Conservation (phyloP, 257 asterid genomes). For the Capsicum chinense region DNA sequence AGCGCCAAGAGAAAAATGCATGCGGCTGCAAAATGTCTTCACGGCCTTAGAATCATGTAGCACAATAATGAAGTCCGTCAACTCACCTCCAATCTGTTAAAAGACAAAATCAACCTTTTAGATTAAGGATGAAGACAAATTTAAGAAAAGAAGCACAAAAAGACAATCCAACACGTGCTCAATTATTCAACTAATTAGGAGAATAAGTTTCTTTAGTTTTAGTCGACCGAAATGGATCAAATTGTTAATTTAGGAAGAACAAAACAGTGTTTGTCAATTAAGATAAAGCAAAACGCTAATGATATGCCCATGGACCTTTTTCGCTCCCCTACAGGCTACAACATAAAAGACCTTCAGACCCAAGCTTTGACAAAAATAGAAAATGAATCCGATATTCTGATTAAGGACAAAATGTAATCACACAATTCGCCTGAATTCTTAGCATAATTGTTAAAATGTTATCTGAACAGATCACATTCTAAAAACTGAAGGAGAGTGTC, state of each 20-base stretch:
- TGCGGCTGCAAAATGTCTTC: conserved; percentile 93
- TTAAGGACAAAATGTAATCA: not conserved
- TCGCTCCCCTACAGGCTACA: not conserved
- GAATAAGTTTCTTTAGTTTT: not conserved
- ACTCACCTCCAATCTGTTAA: conserved; percentile 88
- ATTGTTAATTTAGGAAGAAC: conserved; percentile 11
- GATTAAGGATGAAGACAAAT: conserved; percentile 26
- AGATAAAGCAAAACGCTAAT: not conserved
- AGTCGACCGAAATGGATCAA: not conserved
- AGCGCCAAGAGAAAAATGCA: conserved; percentile 99
- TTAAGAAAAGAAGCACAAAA: not conserved
- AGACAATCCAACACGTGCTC: conserved; percentile 1
- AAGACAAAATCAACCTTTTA: not conserved
- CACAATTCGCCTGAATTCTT: not conserved
- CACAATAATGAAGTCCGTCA: conserved; percentile 94
- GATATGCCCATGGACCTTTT: not conserved
- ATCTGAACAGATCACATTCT: conserved; percentile 3
- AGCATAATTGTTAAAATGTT: too few species aligned
- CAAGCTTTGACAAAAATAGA: conserved; percentile 14
- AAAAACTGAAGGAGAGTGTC: not conserved
- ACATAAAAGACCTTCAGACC: not conserved
- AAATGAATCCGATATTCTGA: not conserved
- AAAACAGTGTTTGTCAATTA: not conserved
- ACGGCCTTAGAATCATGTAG: conserved; percentile 87
- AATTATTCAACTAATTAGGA: conserved; percentile 9